Conservation (phyloP, 257 asterid species). For the Jacaranda mimosifolia region DNA sequence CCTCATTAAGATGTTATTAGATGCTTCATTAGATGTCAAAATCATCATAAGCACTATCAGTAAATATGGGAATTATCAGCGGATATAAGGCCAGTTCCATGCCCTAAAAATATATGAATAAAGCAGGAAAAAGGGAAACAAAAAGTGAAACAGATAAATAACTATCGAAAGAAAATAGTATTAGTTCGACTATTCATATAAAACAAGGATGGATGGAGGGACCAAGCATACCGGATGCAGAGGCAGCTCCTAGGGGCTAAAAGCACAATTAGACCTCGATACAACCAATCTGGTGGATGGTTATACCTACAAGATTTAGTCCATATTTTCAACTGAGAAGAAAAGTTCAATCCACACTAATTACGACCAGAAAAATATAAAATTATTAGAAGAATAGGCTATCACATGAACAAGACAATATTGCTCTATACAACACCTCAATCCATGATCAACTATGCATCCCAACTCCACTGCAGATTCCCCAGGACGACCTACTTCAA, state of each 20-base stretch:
- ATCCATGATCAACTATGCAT: conserved; percentile 91
- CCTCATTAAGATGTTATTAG: no score
- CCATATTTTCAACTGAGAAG: conserved; percentile 95
- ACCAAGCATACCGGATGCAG: conserved; percentile 75
- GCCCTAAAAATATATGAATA: no score
- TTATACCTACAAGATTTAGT: conserved; percentile 79
- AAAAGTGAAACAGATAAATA: background rate
- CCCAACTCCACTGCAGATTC: conserved; percentile 95
- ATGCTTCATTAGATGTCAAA: no score
- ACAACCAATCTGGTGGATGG: conserved; percentile 76
- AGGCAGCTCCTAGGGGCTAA: conserved; percentile 87
- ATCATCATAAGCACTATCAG: no score
- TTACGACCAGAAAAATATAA: conserved; percentile 25
- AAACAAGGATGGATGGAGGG: conserved; percentile 27
- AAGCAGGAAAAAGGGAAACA: background rate
- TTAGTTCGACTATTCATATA: background rate
- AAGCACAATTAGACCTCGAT: conserved; percentile 54
- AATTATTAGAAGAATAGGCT: background rate
- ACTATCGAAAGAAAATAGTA: background rate
- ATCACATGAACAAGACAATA: conserved; percentile 5
- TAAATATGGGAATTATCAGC: no score
- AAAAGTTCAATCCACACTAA: no score
- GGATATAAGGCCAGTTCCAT: no score
- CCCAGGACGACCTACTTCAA: conserved; percentile 92
- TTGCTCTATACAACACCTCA: conserved; percentile 59